These are phyloP conservation scores for Rosa chinensis DNA, from an alignment of 306 rosid genomes.

Conservation along the genomic window DNA sequence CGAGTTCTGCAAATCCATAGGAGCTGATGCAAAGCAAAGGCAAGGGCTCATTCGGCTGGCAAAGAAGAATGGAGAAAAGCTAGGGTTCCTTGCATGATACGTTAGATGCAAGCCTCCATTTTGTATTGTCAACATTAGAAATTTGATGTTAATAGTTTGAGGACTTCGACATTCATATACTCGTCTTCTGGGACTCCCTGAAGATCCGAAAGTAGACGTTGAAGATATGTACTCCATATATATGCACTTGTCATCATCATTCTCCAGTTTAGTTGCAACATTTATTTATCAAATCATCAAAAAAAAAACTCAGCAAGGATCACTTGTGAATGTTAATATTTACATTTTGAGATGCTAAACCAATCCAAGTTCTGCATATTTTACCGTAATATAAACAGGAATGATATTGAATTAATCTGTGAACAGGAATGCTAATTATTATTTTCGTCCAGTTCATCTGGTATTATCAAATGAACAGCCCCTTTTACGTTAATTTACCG, in stretches of 20 bases:
- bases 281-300: constrained; percentile 28
- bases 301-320: neutral
- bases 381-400: neutral
- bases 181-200: constrained; percentile 26
- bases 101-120: constrained; percentile 27
- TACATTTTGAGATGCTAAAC: too few species aligned
- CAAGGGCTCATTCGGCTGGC: constrained; percentile 96
- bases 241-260: constrained; percentile 31
- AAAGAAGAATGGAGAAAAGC: constrained; percentile 95
- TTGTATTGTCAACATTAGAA: constrained; percentile 42
- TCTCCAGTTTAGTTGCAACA: constrained; percentile 36
- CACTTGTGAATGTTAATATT: neutral
- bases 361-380: too few species aligned
- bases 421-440: neutral
- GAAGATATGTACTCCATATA: constrained; percentile 26
- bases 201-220: constrained; percentile 40
- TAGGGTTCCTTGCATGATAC: constrained; percentile 88
- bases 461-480: neutral
- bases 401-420: neutral
- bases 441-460: neutral
- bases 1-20: constrained; percentile 96
- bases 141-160: constrained; percentile 27
- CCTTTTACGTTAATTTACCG: too few species aligned
- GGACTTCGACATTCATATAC: constrained; percentile 23
- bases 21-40: constrained; percentile 97